A percentile compares a stretch with the other conserved stretches of the same genome.
These are phyloP conservation scores for Letharia columbiana DNA, from an alignment of 495 filamentous ascomycete genomes.

Conservation along the genomic window DNA sequence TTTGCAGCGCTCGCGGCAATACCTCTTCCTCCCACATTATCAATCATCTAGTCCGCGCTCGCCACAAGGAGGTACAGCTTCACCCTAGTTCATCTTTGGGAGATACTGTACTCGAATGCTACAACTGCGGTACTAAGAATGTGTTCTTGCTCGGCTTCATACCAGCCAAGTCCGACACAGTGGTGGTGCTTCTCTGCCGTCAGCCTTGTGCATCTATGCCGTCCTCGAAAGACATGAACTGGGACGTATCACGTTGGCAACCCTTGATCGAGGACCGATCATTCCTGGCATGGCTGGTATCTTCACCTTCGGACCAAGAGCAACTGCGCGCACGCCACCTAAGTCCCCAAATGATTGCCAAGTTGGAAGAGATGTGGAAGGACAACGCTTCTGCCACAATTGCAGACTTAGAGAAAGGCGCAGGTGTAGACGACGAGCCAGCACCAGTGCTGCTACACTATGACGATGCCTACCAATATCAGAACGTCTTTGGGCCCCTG, in stretches of 20 bases:
- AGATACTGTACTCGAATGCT: conserved; percentile 96
- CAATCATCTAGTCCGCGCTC: conserved; percentile 93
- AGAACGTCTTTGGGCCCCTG: conserved; percentile 95
- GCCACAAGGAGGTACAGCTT: conserved; percentile 97
- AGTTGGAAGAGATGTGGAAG: conserved; percentile 98
- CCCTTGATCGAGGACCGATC: conserved; percentile 95
- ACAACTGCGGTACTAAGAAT: conserved; percentile 99
- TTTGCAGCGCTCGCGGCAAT: conserved; percentile 96
- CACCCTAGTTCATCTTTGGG: conserved; percentile 93
- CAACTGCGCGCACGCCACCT: conserved; percentile 92
- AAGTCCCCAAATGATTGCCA: conserved; percentile 90
- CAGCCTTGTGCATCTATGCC: conserved; percentile 92
- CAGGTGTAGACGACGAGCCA: conserved; percentile 89
- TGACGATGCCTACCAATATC: conserved; percentile 96
- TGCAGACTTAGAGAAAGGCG: conserved; percentile 86
- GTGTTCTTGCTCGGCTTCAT: conserved; percentile 99
- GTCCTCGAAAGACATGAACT: conserved; percentile 99
- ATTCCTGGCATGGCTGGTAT: conserved; percentile 90
- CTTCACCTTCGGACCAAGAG: conserved; percentile 82
- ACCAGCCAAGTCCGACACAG: conserved; percentile 96
- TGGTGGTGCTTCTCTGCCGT: conserved; percentile 92
- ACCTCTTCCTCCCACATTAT: conserved; percentile 96
- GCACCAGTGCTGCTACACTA: conserved; percentile 89
- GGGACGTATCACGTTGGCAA: conserved; percentile 97
- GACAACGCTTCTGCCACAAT: conserved; percentile 85